These are phyloP conservation scores for Globisporangium parvum DNA, from an alignment of 352 stramenopile genomes.

Conservation along the genomic window DNA sequence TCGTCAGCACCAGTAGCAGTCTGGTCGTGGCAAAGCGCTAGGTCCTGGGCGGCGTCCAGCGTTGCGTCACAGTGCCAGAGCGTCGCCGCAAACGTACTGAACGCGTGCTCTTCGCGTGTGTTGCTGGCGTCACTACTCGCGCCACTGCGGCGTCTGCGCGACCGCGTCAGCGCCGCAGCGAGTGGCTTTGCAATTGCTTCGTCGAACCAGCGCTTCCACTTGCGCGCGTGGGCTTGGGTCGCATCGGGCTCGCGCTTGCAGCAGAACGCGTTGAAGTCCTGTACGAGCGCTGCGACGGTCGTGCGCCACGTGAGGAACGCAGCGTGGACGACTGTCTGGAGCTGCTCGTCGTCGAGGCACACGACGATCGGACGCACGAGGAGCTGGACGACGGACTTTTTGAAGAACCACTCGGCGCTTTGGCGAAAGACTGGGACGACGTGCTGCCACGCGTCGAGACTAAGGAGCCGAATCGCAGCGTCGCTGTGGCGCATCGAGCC, in stretches of 20 bases:
- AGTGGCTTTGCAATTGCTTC: conserved; percentile 37
- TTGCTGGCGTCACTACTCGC: no score
- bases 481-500: conserved; percentile 41
- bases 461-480: conserved; percentile 36
- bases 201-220: conserved; percentile 56
- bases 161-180: conserved; percentile 11
- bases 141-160: not conserved
- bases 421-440: conserved; percentile 43
- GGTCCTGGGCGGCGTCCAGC: not conserved
- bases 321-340: conserved; percentile 44
- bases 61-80: conserved; percentile 15
- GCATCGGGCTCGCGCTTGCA: conserved; percentile 11
- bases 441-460: conserved; percentile 44
- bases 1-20: conserved; percentile 1
- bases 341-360: conserved; percentile 39
- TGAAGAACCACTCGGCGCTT: conserved; percentile 49
- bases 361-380: conserved; percentile 38
- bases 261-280: conserved; percentile 49
- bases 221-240: conserved; percentile 30
- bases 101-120: conserved; percentile 21
- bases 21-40: no score
- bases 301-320: conserved; percentile 42
- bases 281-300: conserved; percentile 31
- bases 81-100: conserved; percentile 18
- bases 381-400: conserved; percentile 43